Base-by-base conservation (phyloP, 2,329 filamentous ascomycete genomes). In the Ophiocordyceps australis region DNA sequence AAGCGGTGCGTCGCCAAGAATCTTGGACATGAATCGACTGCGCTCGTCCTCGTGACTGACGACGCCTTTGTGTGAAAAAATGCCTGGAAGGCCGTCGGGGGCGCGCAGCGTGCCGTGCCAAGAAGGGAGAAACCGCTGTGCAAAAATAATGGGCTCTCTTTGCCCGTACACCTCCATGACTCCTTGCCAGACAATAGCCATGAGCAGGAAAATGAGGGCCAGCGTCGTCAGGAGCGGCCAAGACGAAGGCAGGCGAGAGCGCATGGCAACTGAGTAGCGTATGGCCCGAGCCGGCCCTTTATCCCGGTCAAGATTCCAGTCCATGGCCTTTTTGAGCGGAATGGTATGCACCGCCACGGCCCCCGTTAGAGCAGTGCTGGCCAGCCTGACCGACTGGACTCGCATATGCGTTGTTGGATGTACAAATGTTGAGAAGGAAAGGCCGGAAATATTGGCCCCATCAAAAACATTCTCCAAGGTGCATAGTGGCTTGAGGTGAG, bases 271-370 rank as follows among this genome's bases (percentile, higher is more conserved):
- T 4, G 83, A 65, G 43, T 85, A 83, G 33, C 79, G 77, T 8
- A 65, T 57, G 9, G 58, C 52, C n/a, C 54, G 55, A 1, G 65
- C 53, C 10, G 52, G 47, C 1, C 41, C 46, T 28, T 47, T 52
- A 26, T 45, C 45, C 29, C 41, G 45, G 22, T 47, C 32, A 7
- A 47, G 39, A 10, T 23, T 14, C 5, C 46, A 46, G 35, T 57
- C 49, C 25, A 52, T 31, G 21, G 52, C 38, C 32, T 52, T 56
- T 35, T 53, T 57, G 24, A 93, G 62, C 0, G 80, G 73, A 33
- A 93, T 72, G 20, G 70, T 76, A 48, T 92, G 80, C 15, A 92
- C 73, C 17, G 77, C 70, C 21, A 83, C 69, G 1, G 73, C 79
- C 45, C 83, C 85, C 32, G 72, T 75, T 38, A 91, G 72, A 25